Evolutionary conservation across 2,329 filamentous ascomycete species (phyloP), one percentile per base, ranked within the genome.

Genomic region (Gliomastix tumulicola): DNA sequence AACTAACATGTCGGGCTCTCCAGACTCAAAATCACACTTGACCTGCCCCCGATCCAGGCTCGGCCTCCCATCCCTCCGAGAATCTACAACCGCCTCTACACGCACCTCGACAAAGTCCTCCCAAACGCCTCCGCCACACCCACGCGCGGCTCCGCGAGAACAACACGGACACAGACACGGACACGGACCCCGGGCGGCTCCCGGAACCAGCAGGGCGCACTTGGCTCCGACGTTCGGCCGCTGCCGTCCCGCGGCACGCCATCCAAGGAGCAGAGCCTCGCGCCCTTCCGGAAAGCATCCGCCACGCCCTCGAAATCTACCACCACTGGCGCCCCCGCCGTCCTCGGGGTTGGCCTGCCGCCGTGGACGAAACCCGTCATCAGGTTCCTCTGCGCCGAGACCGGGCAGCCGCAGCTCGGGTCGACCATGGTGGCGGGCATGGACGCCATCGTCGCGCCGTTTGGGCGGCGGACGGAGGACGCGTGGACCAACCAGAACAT

Each of bases 21-120:
- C 40, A 88, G 88, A 36, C 69, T 95, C 27, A 89, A 88, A 53
- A 83, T 80, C 38, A 57, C 69, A 1, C 74, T 94, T 31, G 78
- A 88, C 52, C 76, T 95, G 7, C 88, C 89, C 1, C 74, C 80
- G 2, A 82, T 89, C 40, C 76, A 84, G 44, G 75, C 83, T 4
- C 74, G 79, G 5, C 86, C 88, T 3, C 88, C 88, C 5, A 83
- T 88, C 36, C 80, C 81, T 32, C 88, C 87, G 2, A 75, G 79
- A 38, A 73, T 88, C 36, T 97, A 97, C 66, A 85, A 84, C 50
- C 86, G 87, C 40, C 69, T 97, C 25, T 92, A 89, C 56, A 67
- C 67, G 21, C 88, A 90, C 54, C 76, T 97, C 41, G 82, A 90
- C 47, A 78, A 76, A 38, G 80, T 82, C 28, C 67, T 97, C 6